phyloP scores from a whole-genome alignment of 208 protist genomes.

The Vickermania ingenoplastis region DNA sequence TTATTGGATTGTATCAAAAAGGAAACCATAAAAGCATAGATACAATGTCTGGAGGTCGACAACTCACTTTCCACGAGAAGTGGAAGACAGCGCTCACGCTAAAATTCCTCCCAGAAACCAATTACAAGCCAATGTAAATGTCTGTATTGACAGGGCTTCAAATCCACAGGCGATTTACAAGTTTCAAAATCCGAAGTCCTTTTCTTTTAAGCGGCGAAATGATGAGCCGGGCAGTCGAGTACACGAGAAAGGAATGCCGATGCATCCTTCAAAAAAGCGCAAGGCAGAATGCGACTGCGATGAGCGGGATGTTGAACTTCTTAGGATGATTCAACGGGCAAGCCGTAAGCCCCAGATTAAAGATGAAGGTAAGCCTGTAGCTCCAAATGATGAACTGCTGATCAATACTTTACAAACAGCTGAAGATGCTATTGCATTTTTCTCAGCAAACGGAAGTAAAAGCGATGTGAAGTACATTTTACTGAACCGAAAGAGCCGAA shows the following conservation, averaged over 20 bases:
- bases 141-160: slow-evolving; percentile 31
- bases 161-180: slow-evolving; percentile 63
- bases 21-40: slow-evolving; percentile 1
- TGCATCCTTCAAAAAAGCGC: background rate
- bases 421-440: slow-evolving; percentile 92
- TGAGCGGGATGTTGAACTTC: slow-evolving; percentile 69
- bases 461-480: slow-evolving; percentile 92
- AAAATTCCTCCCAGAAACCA: slow-evolving; percentile 32
- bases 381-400: slow-evolving; percentile 77
- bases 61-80: slow-evolving; percentile 23
- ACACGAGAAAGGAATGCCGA: slow-evolving; percentile 1
- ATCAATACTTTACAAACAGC: slow-evolving; percentile 75
- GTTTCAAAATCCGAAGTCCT: slow-evolving; percentile 67
- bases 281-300: slow-evolving; percentile 11
- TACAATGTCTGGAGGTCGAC: background rate
- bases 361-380: slow-evolving; percentile 34
- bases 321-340: slow-evolving; percentile 79
- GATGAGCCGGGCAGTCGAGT: slow-evolving; percentile 14
- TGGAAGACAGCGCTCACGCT: slow-evolving; percentile 37
- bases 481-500: slow-evolving; percentile 61
- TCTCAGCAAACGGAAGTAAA: slow-evolving; percentile 78
- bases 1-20: background rate
- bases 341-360: slow-evolving; percentile 42
- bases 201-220: slow-evolving; percentile 15
- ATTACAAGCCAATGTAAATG: slow-evolving; percentile 71